phyloP scores from a whole-genome alignment of 768 basidiomycete species.

The Hysterangium stoloniferum region DNA sequence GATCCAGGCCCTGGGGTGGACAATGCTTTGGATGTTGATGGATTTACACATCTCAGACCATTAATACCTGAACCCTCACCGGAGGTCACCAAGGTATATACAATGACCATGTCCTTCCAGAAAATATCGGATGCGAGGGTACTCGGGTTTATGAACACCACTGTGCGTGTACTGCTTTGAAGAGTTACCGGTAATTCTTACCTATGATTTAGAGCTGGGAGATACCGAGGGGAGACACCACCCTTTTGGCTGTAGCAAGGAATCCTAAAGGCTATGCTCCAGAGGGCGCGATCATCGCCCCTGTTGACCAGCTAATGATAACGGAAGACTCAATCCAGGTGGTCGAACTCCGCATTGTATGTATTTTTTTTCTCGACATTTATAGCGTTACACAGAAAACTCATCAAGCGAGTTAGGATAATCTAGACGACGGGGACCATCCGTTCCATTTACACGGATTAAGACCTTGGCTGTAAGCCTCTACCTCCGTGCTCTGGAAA shows the following conservation, averaged over 20 bases:
- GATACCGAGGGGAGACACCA: slow-evolving; percentile 1
- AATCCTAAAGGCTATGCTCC: slow-evolving; percentile 3
- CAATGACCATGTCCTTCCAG: slow-evolving; percentile 20
- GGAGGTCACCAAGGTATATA: slow-evolving; percentile 3
- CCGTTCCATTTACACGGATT: slow-evolving; percentile 18
- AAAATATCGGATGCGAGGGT: slow-evolving; percentile 18
- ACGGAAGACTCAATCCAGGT: slow-evolving; percentile 6
- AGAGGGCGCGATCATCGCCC: background rate
- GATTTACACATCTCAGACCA: background rate
- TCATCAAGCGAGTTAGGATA: no score
- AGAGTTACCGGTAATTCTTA: background rate
- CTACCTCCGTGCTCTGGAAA: background rate
- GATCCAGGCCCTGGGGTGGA: slow-evolving; percentile 1
- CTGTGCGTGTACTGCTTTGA: slow-evolving; percentile 15
- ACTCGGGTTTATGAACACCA: slow-evolving; percentile 26
- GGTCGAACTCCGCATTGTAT: slow-evolving; percentile 13
- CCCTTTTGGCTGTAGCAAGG: background rate
- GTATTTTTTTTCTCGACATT: no score
- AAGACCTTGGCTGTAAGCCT: slow-evolving; percentile 11
- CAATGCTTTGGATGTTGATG: background rate
- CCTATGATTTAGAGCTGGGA: slow-evolving; percentile 3
- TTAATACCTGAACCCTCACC: slow-evolving; percentile 2
- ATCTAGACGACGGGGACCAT: slow-evolving; percentile 17
- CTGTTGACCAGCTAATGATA: slow-evolving; percentile 15
- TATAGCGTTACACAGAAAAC: no score